Evolutionary conservation across 2,329 filamentous ascomycete species (phyloP).

Genomic region (Colletotrichum salicis): DNA sequence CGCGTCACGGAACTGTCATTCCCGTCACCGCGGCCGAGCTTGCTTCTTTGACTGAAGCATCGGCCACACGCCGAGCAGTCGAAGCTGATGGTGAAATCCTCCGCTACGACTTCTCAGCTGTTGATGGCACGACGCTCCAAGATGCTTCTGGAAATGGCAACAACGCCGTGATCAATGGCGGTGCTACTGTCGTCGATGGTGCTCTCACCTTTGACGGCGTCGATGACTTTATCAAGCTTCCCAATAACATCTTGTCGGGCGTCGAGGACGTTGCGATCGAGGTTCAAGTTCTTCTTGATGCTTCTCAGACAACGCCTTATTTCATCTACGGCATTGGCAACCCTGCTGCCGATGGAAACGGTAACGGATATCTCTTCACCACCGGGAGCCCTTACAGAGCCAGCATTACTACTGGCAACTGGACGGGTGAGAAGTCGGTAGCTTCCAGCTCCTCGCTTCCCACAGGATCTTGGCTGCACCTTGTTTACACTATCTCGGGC

Average conservation of each 20-base stretch:
- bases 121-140: slow-evolving; percentile 28
- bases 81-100: slow-evolving; percentile 37
- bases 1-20: slow-evolving; percentile 65
- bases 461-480: slow-evolving; percentile 36
- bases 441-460: slow-evolving; percentile 35
- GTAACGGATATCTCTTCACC: slow-evolving; percentile 40
- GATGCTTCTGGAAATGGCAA: slow-evolving; percentile 39
- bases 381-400: slow-evolving; percentile 39
- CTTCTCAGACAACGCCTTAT: slow-evolving; percentile 37
- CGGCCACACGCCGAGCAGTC: slow-evolving; percentile 13
- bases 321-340: slow-evolving; percentile 42
- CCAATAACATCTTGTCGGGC: slow-evolving; percentile 37
- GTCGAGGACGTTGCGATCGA: slow-evolving; percentile 38
- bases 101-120: slow-evolving; percentile 37
- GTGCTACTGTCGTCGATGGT: slow-evolving; percentile 31
- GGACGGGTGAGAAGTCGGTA: slow-evolving; percentile 35
- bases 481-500: slow-evolving; percentile 37
- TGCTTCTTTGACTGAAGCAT: slow-evolving; percentile 41
- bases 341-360: slow-evolving; percentile 31
- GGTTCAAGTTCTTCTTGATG: slow-evolving; percentile 35
- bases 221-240: slow-evolving; percentile 39
- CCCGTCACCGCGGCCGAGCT: slow-evolving; percentile 60
- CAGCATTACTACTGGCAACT: slow-evolving; percentile 38
- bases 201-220: slow-evolving; percentile 39
- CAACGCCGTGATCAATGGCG: slow-evolving; percentile 38